Percentiles rank a stretch among this genome's conserved stretches.
Evolutionary conservation across 176 grass and related monocot genomes (phyloP).

Genomic region (Pharus latifolius): DNA sequence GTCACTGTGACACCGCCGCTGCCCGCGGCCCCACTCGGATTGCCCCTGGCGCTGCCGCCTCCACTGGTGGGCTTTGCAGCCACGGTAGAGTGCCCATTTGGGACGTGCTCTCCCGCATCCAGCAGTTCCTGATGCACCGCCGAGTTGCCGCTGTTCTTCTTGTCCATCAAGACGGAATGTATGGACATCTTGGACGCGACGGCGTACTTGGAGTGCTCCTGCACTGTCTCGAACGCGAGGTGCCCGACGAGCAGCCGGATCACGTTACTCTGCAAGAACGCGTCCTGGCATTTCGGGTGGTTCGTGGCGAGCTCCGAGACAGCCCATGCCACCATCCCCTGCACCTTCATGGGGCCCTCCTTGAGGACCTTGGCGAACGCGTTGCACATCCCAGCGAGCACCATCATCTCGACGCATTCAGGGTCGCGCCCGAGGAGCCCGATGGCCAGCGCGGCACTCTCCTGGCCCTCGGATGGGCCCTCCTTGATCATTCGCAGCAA

Average conservation of each 20-base stretch:
- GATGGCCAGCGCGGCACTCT: constrained; percentile 68
- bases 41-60: neutral
- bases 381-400: constrained; percentile 64
- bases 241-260: constrained; percentile 75
- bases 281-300: constrained; percentile 71
- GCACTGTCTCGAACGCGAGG: constrained; percentile 84
- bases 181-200: constrained; percentile 46
- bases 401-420: constrained; percentile 62
- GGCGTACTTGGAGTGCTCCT: constrained; percentile 91
- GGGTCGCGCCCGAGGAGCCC: constrained; percentile 59
- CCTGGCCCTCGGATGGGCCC: constrained; percentile 57
- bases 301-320: constrained; percentile 68
- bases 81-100: constrained; percentile 11
- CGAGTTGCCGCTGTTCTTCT: constrained; percentile 27
- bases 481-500: constrained; percentile 71
- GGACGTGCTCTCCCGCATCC: constrained; percentile 17
- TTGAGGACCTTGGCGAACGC: constrained; percentile 79
- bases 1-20: neutral
- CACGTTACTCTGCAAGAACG: constrained; percentile 68
- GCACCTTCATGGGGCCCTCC: constrained; percentile 80
- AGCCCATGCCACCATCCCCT: constrained; percentile 66
- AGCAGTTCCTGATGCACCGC: neutral
- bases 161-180: constrained; percentile 73
- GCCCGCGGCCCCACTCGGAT: neutral
- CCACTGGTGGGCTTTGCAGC: constrained; percentile 30